These are phyloP conservation scores for Camellia lanceoleosa DNA, from an alignment of 148 eudicot genomes.

Conservation along the genomic window DNA sequence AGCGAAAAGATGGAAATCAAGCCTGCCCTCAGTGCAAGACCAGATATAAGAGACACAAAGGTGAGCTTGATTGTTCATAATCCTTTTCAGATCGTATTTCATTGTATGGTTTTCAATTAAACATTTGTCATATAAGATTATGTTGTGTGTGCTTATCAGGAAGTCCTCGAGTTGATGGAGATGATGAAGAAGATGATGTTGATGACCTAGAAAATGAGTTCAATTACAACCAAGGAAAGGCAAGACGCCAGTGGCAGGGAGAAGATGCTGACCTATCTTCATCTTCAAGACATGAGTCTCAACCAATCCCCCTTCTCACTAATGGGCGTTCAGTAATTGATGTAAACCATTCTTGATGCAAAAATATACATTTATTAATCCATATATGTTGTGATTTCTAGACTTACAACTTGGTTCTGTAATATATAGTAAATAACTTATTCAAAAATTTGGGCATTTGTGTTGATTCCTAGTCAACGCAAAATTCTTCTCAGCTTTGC, in stretches of 20 bases:
- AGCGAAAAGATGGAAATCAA: slow-evolving; percentile 74
- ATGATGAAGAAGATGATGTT: slow-evolving; percentile 92
- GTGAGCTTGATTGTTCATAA: slow-evolving; percentile 30
- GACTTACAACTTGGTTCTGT: not conserved
- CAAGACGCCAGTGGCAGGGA: slow-evolving; percentile 80
- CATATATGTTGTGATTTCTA: not conserved
- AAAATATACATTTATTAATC: not conserved
- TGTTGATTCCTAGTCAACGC: not conserved
- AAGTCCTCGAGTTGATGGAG: slow-evolving; percentile 73
- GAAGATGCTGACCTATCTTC: slow-evolving; percentile 74
- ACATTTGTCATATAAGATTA: not conserved
- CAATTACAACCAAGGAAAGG: slow-evolving; percentile 53
- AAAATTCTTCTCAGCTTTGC: not conserved
- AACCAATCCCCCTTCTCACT: slow-evolving; percentile 86
- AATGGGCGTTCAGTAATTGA: slow-evolving; percentile 71
- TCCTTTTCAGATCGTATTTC: not conserved
- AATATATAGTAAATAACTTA: not conserved
- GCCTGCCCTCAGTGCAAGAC: slow-evolving; percentile 93
- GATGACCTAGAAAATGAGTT: slow-evolving; percentile 97
- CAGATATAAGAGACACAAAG: slow-evolving; percentile 81
- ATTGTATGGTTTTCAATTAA: not conserved
- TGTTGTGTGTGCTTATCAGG: slow-evolving; percentile 37
- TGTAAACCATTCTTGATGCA: slow-evolving; percentile 8
- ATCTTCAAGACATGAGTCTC: slow-evolving; percentile 85
- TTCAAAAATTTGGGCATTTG: not conserved